Evolutionary conservation across 805 yeast genomes (phyloP), one percentile per base, ranked within the genome.

Genomic region (Kluyveromyces nonfermentans): DNA sequence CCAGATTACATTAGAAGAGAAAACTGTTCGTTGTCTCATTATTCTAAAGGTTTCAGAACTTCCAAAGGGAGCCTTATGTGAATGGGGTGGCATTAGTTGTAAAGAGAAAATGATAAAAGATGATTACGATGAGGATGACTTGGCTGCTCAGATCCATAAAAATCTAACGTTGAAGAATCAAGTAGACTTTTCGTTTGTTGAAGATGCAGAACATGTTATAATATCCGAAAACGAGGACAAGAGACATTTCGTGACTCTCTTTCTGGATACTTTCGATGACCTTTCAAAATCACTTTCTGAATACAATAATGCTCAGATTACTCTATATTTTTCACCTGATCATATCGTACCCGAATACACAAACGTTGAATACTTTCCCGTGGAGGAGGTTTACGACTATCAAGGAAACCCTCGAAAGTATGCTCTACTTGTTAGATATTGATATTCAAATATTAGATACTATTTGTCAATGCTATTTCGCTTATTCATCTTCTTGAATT

Each of bases 51-150:
- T 83, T 1, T 59, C 67, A 0, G 70, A 63, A 30, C 64, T 86
- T 41, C 95, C 95, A 5, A 74, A 72, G 42, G 66, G 68, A 33
- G 87, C 89, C 0, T 57, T 59, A 17, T 73, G 82, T 30, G 95
- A 86, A 64, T 84, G 94, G 90, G 76, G 81, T 32, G 94, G 90
- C 1, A 47, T 74, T 3, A 61, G 77, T 5, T 76, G 70, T 47
- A 71, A 72, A 44, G 64, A 65, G 21, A 49, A 53, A 3, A 49
- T 46, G 1, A 38, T 54, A 2, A 52, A 68, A 52, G 67, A 70
- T 41, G 73, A 67, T 4, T 70, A 70, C 34, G 65, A 65, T n/a
- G 70, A 69, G 35, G 73, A 65, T 32, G 72, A 68, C 32, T 31
- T 33, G 12, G 33, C 36, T 22, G 39, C 32, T 12, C 44, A 33